Evolutionary conservation across 768 basidiomycete genomes (phyloP).

Genomic region (Cystofilobasidium ferigula): DNA sequence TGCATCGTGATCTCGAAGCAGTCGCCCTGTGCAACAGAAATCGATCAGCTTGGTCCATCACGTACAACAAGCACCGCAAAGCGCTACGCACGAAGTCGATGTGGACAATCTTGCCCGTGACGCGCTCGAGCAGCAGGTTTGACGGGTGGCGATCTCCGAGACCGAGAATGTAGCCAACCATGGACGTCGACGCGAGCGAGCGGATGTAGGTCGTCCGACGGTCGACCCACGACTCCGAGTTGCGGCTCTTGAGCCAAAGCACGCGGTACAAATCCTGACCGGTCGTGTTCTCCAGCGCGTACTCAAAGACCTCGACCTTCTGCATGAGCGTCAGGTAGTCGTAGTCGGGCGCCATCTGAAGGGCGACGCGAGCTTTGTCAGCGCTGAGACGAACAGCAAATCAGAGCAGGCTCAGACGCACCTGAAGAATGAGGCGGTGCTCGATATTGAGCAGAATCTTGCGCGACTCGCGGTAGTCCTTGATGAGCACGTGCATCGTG

Average conservation of each 20-base stretch:
- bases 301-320: conserved; percentile 98
- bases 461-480: conserved; percentile 87
- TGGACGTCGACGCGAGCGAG: conserved; percentile 89
- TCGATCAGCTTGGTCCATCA: no score
- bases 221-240: conserved; percentile 97
- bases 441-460: conserved; percentile 97
- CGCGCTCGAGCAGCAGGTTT: conserved; percentile 81
- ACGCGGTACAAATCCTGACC: conserved; percentile 96
- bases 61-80: conserved; percentile 28
- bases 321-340: conserved; percentile 86
- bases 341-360: conserved; percentile 96
- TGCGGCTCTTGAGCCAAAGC: conserved; percentile 86
- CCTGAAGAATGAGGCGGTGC: conserved; percentile 97
- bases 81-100: conserved; percentile 43
- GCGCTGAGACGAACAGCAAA: not conserved
- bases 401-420: conserved; percentile 34
- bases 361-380: not conserved
- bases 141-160: conserved; percentile 96
- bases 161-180: conserved; percentile 96
- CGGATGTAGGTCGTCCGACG: conserved; percentile 90
- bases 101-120: conserved; percentile 88
- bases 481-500: conserved; percentile 88
- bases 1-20: conserved; percentile 98
- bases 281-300: conserved; percentile 93
- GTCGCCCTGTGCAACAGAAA: conserved; percentile 67